Conservation (phyloP, 2,329 filamentous ascomycete species). For the Sporothrix curviconia region DNA sequence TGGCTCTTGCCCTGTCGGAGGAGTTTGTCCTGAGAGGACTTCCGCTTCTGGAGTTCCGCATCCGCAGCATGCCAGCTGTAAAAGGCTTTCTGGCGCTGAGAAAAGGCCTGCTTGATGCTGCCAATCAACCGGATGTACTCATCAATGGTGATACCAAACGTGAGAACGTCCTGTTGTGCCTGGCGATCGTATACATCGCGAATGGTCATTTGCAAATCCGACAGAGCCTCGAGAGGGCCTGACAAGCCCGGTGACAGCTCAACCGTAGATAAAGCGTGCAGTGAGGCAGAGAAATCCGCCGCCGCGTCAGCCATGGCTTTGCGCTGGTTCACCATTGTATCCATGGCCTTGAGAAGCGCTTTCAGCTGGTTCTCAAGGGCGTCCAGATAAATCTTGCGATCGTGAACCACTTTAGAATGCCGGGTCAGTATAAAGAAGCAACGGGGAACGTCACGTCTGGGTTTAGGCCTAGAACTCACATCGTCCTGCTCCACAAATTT, state of each 20-base stretch:
- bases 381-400: constrained; percentile 89
- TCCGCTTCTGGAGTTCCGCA: constrained; percentile 83
- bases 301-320: constrained; percentile 92
- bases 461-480: constrained; percentile 46
- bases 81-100: constrained; percentile 89
- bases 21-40: constrained; percentile 86
- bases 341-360: constrained; percentile 84
- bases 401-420: constrained; percentile 72
- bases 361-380: constrained; percentile 88
- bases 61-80: constrained; percentile 91
- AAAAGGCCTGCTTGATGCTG: constrained; percentile 88
- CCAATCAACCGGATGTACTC: constrained; percentile 96
- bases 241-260: constrained; percentile 86
- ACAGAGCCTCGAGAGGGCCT: constrained; percentile 81
- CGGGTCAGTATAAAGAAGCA: neutral
- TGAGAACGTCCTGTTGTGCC: constrained; percentile 92
- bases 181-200: constrained; percentile 93
- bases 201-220: constrained; percentile 88
- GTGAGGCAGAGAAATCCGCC: constrained; percentile 83
- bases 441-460: neutral
- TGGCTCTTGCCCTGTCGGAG: constrained; percentile 90
- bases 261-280: constrained; percentile 88
- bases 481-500: constrained; percentile 99
- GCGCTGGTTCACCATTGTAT: constrained; percentile 83
- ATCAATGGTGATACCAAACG: constrained; percentile 93